phyloP scores from a whole-genome alignment of 441 rosid genomes.

The Syzygium syzygioides region DNA sequence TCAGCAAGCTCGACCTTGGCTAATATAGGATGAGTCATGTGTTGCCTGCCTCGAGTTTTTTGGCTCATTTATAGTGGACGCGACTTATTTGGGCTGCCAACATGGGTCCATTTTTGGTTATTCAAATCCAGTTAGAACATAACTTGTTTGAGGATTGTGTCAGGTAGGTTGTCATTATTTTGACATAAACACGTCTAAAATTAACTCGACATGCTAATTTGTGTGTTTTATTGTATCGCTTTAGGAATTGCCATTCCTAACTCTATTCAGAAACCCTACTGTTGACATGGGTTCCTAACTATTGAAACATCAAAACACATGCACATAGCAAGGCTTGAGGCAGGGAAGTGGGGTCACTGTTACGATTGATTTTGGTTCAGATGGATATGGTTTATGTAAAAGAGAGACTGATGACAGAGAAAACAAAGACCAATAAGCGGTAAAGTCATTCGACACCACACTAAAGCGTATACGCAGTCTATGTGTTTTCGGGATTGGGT shows the following conservation, averaged over 20 bases:
- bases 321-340: too few species aligned
- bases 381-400: neutral
- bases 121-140: neutral
- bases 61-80: neutral
- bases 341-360: neutral
- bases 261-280: neutral
- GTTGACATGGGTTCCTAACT: neutral
- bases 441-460: neutral
- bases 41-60: neutral
- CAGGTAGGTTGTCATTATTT: neutral
- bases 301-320: neutral
- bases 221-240: neutral
- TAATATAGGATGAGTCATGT: neutral
- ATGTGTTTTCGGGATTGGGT: neutral
- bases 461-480: too few species aligned
- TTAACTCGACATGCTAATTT: neutral
- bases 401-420: neutral
- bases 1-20: neutral
- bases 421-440: neutral
- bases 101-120: neutral
- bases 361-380: neutral
- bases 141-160: neutral
- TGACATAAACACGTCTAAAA: neutral
- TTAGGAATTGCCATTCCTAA: neutral
- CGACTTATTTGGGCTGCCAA: neutral